These are phyloP conservation scores for Malassezia sympodialis DNA, from an alignment of 1,284 basidiomycete species.

Conservation along the genomic window DNA sequence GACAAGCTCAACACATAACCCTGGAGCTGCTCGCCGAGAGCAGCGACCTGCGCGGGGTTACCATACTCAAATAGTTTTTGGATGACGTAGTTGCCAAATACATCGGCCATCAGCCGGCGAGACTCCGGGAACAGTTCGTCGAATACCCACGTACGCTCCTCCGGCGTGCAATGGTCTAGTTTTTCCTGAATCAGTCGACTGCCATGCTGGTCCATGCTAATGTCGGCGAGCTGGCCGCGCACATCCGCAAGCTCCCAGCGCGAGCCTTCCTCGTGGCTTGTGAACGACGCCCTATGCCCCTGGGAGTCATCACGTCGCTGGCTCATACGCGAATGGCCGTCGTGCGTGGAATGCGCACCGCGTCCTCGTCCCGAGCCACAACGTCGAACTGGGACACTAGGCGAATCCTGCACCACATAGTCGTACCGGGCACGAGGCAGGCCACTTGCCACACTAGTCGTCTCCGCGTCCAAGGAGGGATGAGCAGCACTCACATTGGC, in stretches of 20 bases:
- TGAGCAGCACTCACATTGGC: background rate
- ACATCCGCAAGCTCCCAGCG: constrained; percentile 60
- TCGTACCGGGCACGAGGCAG: background rate
- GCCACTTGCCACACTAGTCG: background rate
- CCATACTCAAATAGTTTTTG: constrained; percentile 93
- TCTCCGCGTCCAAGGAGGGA: background rate
- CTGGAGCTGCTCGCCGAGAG: constrained; percentile 67
- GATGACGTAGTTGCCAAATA: constrained; percentile 91
- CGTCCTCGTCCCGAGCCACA: background rate
- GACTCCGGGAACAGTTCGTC: constrained; percentile 78
- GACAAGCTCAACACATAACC: constrained; percentile 68
- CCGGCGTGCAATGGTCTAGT: constrained; percentile 59
- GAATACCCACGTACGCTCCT: constrained; percentile 57
- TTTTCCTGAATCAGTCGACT: constrained; percentile 55
- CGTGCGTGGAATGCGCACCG: background rate
- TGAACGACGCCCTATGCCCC: background rate
- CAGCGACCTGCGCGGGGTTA: constrained; percentile 57
- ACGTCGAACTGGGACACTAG: background rate
- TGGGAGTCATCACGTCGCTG: constrained; percentile 1
- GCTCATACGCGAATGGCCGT: background rate
- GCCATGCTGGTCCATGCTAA: constrained; percentile 81
- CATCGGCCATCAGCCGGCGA: constrained; percentile 74
- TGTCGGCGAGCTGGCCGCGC: constrained; percentile 75
- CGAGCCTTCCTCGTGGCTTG: background rate
- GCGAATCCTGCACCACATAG: background rate